phyloP scores from a whole-genome alignment of 345 rosid species.

The Acer yangbiense region DNA sequence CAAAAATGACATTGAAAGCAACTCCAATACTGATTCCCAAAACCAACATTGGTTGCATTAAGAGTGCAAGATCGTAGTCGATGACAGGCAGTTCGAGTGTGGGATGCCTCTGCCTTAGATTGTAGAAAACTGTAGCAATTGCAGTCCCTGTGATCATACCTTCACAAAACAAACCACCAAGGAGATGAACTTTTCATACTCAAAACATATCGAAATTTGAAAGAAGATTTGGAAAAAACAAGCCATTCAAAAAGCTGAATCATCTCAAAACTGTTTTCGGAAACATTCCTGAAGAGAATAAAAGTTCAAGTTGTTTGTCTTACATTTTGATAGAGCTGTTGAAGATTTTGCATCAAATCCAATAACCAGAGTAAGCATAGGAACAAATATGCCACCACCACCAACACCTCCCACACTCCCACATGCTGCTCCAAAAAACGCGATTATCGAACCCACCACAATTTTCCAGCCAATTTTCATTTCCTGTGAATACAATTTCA shows the following conservation, averaged over 20 bases:
- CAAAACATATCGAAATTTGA: too few relatives aligned
- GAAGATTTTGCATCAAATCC: constrained; percentile 60
- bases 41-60: constrained; percentile 51
- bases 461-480: constrained; percentile 44
- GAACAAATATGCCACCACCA: constrained; percentile 56
- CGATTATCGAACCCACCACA: constrained; percentile 42
- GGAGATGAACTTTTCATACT: too few relatives aligned
- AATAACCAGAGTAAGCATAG: constrained; percentile 48
- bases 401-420: constrained; percentile 60
- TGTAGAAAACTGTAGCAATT: constrained; percentile 41
- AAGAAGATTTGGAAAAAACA: not conserved
- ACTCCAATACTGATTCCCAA: constrained; percentile 56
- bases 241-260: too few relatives aligned
- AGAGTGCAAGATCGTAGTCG: constrained; percentile 53
- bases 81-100: constrained; percentile 48
- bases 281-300: not conserved
- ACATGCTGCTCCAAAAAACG: constrained; percentile 55
- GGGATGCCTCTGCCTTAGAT: constrained; percentile 47
- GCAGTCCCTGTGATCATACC: constrained; percentile 55
- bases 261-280: too few relatives aligned
- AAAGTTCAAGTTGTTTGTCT: not conserved
- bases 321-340: constrained; percentile 52
- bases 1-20: constrained; percentile 43
- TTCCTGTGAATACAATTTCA: constrained; percentile 26
- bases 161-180: constrained; percentile 2